Percentiles rank a stretch among this genome's conserved stretches.
These are phyloP conservation scores for Metschnikowia amazonensis DNA, from an alignment of 805 yeast genomes.

Conservation along the genomic window DNA sequence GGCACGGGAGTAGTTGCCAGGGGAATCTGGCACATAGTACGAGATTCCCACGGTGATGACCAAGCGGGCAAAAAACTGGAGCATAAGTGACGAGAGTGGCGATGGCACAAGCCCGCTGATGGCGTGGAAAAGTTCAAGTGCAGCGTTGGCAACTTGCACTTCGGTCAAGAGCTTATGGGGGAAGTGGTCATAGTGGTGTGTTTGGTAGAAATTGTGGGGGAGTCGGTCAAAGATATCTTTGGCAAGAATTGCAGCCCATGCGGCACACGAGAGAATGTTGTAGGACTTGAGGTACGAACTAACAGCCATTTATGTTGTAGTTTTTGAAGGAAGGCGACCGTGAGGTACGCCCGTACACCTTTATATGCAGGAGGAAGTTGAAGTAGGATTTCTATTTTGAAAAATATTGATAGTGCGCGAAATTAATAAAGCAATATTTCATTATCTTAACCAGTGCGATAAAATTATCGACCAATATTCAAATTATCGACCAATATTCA, in stretches of 20 bases:
- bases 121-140: constrained; percentile 23
- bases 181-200: constrained; percentile 11
- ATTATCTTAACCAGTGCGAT: no score
- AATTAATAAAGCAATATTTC: no score
- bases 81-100: constrained; percentile 22
- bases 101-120: constrained; percentile 27
- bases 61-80: constrained; percentile 30
- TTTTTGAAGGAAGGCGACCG: no score
- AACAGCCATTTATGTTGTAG: no score
- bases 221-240: constrained; percentile 13
- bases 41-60: constrained; percentile 28
- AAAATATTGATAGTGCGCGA: no score
- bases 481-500: no score
- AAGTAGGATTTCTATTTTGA: no score
- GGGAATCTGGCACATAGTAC: constrained; percentile 25
- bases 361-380: no score
- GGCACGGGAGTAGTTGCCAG: constrained; percentile 24
- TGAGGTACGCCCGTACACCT: no score
- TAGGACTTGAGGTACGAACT: constrained; percentile 16
- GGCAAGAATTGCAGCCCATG: constrained; percentile 20
- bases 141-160: constrained; percentile 26
- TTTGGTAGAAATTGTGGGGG: constrained; percentile 10
- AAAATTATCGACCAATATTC: no score
- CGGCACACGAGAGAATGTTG: constrained; percentile 17
- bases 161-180: constrained; percentile 30